phyloP scores from a whole-genome alignment of 441 rosid genomes.

The Syzygium malaccense region DNA sequence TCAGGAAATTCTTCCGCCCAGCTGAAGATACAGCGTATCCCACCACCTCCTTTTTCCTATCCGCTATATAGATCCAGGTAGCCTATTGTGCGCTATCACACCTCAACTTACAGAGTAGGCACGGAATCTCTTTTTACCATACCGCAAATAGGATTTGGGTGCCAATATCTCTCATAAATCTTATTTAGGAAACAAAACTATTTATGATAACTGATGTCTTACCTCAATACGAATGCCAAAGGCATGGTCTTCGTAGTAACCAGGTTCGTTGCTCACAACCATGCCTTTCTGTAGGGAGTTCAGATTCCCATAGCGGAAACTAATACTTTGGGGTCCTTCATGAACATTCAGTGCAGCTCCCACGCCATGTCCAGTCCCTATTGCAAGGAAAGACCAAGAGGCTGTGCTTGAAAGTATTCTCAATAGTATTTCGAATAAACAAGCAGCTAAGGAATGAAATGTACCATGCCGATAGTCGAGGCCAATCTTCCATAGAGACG shows the following conservation, averaged over 20 bases:
- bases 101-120: background rate
- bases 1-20: background rate
- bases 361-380: constrained; percentile 98
- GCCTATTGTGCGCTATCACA: background rate
- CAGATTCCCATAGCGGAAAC: constrained; percentile 81
- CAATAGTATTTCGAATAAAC: background rate
- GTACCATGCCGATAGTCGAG: constrained; percentile 98
- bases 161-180: background rate
- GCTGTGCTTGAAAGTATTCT: background rate
- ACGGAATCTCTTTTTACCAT: background rate
- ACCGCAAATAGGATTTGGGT: background rate
- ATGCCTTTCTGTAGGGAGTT: constrained; percentile 80
- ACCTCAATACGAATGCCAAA: constrained; percentile 99
- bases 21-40: background rate
- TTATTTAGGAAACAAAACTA: background rate
- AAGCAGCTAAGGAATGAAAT: constrained; percentile 10
- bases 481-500: constrained; percentile 90
- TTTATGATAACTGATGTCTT: background rate
- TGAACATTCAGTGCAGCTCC: constrained; percentile 98
- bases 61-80: background rate
- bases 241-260: constrained; percentile 96
- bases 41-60: background rate
- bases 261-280: constrained; percentile 98
- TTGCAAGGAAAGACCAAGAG: constrained; percentile 1
- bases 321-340: constrained; percentile 98